Evolutionary conservation across 345 rosid species (phyloP).

Genomic region (Linum trigynum): DNA sequence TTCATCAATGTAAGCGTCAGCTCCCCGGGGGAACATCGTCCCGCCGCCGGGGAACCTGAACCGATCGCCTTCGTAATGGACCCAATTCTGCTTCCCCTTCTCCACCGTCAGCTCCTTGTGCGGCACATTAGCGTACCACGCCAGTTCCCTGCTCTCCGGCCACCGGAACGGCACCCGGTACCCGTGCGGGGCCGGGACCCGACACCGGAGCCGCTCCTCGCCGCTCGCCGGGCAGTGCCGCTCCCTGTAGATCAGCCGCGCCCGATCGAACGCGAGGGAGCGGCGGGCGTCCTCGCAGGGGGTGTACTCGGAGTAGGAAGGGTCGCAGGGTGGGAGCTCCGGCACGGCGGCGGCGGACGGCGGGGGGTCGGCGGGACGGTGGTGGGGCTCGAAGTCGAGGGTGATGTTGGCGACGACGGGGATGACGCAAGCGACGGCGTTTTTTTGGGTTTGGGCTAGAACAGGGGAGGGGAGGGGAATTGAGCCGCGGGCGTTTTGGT

Average conservation of each 20-base stretch:
- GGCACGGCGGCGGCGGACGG: slow-evolving; percentile 27
- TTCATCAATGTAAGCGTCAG: slow-evolving; percentile 72
- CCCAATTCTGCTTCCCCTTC: slow-evolving; percentile 90
- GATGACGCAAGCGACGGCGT: slow-evolving; percentile 1
- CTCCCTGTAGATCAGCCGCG: slow-evolving; percentile 59
- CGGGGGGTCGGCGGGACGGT: slow-evolving; percentile 36
- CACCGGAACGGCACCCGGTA: slow-evolving; percentile 67
- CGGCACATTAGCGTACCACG: slow-evolving; percentile 88
- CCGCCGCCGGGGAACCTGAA: slow-evolving; percentile 93
- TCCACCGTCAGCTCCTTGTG: slow-evolving; percentile 78
- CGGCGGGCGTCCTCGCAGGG: slow-evolving; percentile 69
- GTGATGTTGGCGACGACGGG: slow-evolving; percentile 12
- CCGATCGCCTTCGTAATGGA: slow-evolving; percentile 50
- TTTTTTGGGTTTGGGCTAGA: not conserved
- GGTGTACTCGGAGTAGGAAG: slow-evolving; percentile 44
- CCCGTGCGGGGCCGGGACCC: slow-evolving; percentile 74
- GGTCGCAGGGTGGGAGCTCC: slow-evolving; percentile 51
- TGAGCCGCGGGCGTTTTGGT: slow-evolving; percentile 14
- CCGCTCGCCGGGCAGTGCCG: slow-evolving; percentile 59
- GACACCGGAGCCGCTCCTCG: slow-evolving; percentile 43
- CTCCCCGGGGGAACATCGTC: slow-evolving; percentile 88
- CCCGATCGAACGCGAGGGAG: slow-evolving; percentile 44
- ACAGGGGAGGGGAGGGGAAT: not conserved
- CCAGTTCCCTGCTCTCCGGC: slow-evolving; percentile 80
- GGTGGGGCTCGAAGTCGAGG: slow-evolving; percentile 55